Base-by-base conservation (phyloP, 2,329 filamentous ascomycete species). In the Fusarium sp. region DNA sequence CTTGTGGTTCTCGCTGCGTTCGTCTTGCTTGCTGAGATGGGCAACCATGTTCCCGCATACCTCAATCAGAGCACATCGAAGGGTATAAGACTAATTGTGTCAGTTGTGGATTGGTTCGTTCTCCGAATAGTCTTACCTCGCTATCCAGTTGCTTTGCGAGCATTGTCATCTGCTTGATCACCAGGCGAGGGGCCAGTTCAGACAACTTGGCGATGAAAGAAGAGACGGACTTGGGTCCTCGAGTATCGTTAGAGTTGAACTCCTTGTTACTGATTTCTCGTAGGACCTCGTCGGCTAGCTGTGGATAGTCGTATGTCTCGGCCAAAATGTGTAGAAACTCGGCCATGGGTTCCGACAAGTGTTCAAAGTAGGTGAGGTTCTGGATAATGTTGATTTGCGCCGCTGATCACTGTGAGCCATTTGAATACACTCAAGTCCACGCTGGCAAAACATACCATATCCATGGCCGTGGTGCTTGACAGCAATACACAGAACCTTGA, bases 321-420 rank as follows among this genome's bases (percentile, higher is more conserved):
- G 94, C 91, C 25, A 99, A 84, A 75, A 98, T 99, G 74, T 98
- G 93, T 4, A 99, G 83, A 74, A 99, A 97, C 78, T 99, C 96
- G 31, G 96, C 96, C 96, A 99, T 99, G 1, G 96, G 96, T 77
- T 99, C 96, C 0, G 96, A 95, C n/a, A 99, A 83, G 79, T 99
- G 96, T 81, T 99, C 96, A 75, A 98, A 99, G 78, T 99, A 99
- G 5, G 96, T 97, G 71, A 99, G 82, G 77, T 96, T 98, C 79
- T 99, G 96, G 59, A 98, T 94, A 75, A 99, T 97, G 49, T 94
- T 97, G 51, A 97, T 98, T 85, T 99, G 96, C 2, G 96, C 96
- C 56, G 92, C 93, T 96, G 74, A 8, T 40, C 23, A 6, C 23
- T 50, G 68, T 83, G 60, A 81, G 77, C 68, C 62, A 70, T 29